Conservation (phyloP, 768 basidiomycete species). For the Tephrocybe sp. region DNA sequence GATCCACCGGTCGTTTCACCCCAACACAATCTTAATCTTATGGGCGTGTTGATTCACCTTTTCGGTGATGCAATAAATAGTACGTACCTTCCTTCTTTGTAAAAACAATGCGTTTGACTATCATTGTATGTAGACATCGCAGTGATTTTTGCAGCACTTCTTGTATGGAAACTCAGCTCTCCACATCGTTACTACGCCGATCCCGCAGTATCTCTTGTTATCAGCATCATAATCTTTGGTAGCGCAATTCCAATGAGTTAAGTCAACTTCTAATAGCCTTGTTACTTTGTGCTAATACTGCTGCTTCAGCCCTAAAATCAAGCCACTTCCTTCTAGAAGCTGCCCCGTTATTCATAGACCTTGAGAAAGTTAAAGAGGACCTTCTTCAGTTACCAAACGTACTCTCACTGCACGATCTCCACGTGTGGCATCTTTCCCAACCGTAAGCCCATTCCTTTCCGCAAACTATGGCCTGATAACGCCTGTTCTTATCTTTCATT, state of each 20-base stretch:
- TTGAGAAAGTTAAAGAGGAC: conserved; percentile 49
- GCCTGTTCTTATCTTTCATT: not conserved
- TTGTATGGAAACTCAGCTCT: conserved; percentile 48
- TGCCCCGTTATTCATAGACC: conserved; percentile 48
- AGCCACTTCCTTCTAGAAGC: conserved; percentile 54
- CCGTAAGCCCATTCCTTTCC: conserved; percentile 34
- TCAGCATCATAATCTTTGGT: conserved; percentile 52
- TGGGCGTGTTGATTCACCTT: conserved; percentile 51
- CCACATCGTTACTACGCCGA: conserved; percentile 53
- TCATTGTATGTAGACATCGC: conserved; percentile 41
- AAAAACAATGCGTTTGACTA: not conserved
- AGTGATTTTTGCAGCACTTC: conserved; percentile 49
- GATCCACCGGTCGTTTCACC: conserved; percentile 33
- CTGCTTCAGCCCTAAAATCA: conserved; percentile 42
- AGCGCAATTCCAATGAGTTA: conserved; percentile 54
- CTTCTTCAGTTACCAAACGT: conserved; percentile 25
- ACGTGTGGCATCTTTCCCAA: conserved; percentile 51
- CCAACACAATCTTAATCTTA: conserved; percentile 43
- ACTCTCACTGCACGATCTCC: conserved; percentile 16
- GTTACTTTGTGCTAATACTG: too few species aligned
- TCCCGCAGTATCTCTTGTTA: conserved; percentile 49
- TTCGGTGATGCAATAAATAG: conserved; percentile 56
- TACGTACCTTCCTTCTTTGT: conserved; percentile 21
- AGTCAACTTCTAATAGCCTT: conserved; percentile 11
- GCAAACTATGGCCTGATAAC: not conserved